Evolutionary conservation across 192 early-diverging fungal species (phyloP).

Genomic region (Coemansia sp.): DNA sequence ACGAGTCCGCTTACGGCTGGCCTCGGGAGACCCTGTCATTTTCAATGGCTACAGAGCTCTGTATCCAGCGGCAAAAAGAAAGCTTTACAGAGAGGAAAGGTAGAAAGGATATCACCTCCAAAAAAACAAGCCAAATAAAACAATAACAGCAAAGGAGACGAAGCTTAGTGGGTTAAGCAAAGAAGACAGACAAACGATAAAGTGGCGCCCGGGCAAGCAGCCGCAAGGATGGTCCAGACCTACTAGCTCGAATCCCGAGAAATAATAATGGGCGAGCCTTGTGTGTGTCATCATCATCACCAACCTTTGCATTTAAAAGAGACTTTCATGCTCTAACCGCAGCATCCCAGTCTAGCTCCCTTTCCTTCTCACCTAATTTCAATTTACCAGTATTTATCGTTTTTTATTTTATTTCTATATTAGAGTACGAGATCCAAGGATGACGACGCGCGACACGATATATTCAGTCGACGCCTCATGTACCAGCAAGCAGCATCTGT

Average conservation of each 20-base stretch:
- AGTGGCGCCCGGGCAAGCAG: neutral
- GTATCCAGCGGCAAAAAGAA: neutral
- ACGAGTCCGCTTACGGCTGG: constrained; percentile 46
- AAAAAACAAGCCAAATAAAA: neutral
- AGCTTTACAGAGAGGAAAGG: neutral
- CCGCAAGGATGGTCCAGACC: neutral
- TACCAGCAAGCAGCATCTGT: constrained; percentile 12
- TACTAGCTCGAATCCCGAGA: neutral
- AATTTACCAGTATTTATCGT: constrained; percentile 1
- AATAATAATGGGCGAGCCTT: neutral
- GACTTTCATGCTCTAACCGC: neutral
- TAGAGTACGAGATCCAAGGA: constrained; percentile 11
- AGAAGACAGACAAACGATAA: neutral
- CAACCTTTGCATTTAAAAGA: neutral
- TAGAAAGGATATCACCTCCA: neutral
- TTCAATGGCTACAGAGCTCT: neutral
- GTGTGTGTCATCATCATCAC: neutral
- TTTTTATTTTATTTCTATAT: neutral
- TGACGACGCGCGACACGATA: constrained; percentile 52
- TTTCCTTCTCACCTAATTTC: neutral
- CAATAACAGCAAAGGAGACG: neutral
- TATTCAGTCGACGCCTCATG: constrained; percentile 38
- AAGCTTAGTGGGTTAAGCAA: neutral
- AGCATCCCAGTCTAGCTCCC: neutral
- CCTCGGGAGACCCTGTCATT: constrained; percentile 39